Evolutionary conservation across 2,329 filamentous ascomycete species (phyloP), one percentile per base, ranked within the genome.

Genomic region (Clonostachys sp.): DNA sequence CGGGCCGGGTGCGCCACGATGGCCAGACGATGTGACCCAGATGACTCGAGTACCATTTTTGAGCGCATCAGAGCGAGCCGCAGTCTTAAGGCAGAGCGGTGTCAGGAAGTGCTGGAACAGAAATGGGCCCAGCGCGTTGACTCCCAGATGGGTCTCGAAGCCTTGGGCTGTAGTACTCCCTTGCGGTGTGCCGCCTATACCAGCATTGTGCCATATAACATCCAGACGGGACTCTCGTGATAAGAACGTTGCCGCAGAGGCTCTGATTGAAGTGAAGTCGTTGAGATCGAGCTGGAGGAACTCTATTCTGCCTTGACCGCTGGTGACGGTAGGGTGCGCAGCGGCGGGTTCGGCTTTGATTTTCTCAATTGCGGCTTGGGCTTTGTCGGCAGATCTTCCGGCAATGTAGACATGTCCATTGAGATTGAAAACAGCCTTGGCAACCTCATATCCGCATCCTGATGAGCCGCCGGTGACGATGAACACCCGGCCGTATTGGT

Each of bases 341-440:
- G 24, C 24, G 24, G 9, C 8, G 24, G 24, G 24, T 10, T 30
- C 24, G 24, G 10, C 45, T 44, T 66, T 60, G 51, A 77, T 70
- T 13, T 55, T 45, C 7, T 57, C 53, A 42, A 80, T 72, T 18
- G 72, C 71, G 0, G 53, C 48, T 5, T 61, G 56, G 20, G 64
- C 71, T 50, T 72, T 72, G 6, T 61, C 54, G 16, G 61, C 51
- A 3, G 62, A 68, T 36, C 76, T 72, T 3, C 67, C 69, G 5
- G 73, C 73, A 36, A 78, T 55, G 55, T 78, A 80, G 24, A 80
- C 70, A 7, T 64, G 77, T 36, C 62, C 75, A 45, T 75, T 72
- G 16, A 65, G 66, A 5, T 60, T 56, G 57, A 80, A 81, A 14
- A 81, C 65, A 7, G 80, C 70, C 36, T 67, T 67, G 43, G 60